A percentile compares a stretch with the other conserved stretches of the same genome.
Evolutionary conservation across 352 stramenopile species (phyloP).

Genomic region (Pythium brachiatum): DNA sequence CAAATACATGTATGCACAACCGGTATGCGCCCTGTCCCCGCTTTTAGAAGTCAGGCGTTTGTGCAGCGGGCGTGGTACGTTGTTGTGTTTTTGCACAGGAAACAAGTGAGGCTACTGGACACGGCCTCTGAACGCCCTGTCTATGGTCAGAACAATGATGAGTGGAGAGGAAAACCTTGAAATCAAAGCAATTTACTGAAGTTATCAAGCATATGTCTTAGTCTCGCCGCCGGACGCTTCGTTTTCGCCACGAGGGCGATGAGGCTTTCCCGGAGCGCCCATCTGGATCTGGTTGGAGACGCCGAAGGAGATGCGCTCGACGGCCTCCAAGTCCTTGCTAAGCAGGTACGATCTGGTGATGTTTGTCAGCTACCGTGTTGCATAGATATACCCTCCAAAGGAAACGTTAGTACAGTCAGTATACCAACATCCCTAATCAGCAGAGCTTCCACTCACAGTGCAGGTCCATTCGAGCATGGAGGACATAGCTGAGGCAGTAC

Average conservation of each 20-base stretch:
- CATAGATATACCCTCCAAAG: not conserved
- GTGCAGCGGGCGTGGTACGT: not conserved
- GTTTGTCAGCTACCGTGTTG: not conserved
- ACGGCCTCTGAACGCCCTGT: not conserved
- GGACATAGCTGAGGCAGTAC: constrained; percentile 6
- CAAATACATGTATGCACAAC: not conserved
- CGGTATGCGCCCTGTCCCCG: not conserved
- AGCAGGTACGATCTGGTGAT: not conserved
- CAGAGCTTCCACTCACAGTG: too few species aligned
- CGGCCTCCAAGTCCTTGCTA: not conserved
- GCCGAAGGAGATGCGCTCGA: not conserved
- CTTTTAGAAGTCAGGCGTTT: not conserved
- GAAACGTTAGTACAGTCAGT: not conserved
- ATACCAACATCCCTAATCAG: not conserved
- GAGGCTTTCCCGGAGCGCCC: not conserved
- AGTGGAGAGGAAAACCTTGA: not conserved
- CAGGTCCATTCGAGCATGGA: too few species aligned
- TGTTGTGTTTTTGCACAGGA: not conserved
- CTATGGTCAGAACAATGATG: not conserved
- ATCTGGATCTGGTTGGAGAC: not conserved
- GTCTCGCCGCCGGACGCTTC: not conserved
- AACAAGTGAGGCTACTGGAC: not conserved
- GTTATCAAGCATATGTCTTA: not conserved
- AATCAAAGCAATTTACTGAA: not conserved
- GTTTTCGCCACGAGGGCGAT: not conserved